Evolutionary conservation across 768 basidiomycete species (phyloP), one percentile per base, ranked within the genome.

Genomic region (Leccinellum luteum): DNA sequence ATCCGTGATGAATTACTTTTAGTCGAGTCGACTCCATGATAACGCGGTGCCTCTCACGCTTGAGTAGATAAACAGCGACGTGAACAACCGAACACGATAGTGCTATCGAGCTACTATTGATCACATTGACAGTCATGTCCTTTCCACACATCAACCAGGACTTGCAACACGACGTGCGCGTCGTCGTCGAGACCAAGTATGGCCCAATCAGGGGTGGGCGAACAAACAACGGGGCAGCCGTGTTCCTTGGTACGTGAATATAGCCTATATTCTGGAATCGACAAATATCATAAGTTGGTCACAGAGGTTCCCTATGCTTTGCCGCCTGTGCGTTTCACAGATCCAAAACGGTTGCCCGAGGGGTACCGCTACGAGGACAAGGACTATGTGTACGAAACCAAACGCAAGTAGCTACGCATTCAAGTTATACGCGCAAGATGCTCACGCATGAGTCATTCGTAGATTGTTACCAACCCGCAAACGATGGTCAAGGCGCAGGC

Each of bases 241-340:
- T 82, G 19, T 90, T 88, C 67, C 74, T 90, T 38, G 87, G 88
- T 86, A 63, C 25, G 74, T 48, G 44, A 19, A 2, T 6, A 8
- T 3, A 19, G 2, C 9, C 5, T 17, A 44, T 2, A 27, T 2
- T 43, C 27, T 14, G 1, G 10, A 9, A 12, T 17, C 3, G 17
- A 28, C 34, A 19, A 27, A 32, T n/a, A 14, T 31, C 3, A 41
- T n/a, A 13, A 15, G 6, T 32, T 13, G 15, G 19, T 15, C 4
- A 14, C 55, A 91, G 88, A 92, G 74, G 75, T 92, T 52, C 87
- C 89, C 5, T 92, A 87, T 66, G 89, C 85, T 3, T 69, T 87
- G 15, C 82, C 86, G 28, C 86, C 87, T 0, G 70, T 66, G 14
- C 78, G 88, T 25, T 91, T 90, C 62, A 73, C 83, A 50, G 85